Percentiles rank a stretch among this genome's conserved stretches.
Conservation (phyloP, 331 rosid species). For the Cydonia oblonga region DNA sequence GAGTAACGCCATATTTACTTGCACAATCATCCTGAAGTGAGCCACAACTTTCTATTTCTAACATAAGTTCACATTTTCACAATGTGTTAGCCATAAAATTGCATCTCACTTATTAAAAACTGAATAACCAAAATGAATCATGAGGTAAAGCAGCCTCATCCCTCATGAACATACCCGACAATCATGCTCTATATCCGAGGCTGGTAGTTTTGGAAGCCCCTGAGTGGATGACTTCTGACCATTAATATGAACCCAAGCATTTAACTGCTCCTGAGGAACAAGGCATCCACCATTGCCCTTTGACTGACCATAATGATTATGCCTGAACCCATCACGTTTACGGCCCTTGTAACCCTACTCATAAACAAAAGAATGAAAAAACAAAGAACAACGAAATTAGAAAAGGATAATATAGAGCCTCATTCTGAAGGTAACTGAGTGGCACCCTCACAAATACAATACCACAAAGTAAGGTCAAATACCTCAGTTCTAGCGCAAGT, state of each 20-base stretch:
- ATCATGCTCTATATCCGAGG: slow-evolving; percentile 38
- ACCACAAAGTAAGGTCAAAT: slow-evolving; percentile 1
- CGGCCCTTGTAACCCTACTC: slow-evolving; percentile 58
- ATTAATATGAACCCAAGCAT: slow-evolving; percentile 64
- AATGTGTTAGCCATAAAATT: neutral
- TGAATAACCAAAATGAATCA: neutral
- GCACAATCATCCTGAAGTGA: neutral
- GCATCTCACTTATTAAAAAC: neutral
- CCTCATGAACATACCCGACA: slow-evolving; percentile 42
- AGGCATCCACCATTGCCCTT: slow-evolving; percentile 35
- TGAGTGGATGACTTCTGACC: slow-evolving; percentile 33
- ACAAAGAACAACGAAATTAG: neutral
- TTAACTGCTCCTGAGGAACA: slow-evolving; percentile 63
- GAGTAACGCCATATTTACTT: neutral
- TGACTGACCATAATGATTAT: slow-evolving; percentile 10
- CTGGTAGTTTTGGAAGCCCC: slow-evolving; percentile 30
- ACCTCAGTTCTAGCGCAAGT: slow-evolving; percentile 62
- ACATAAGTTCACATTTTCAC: neutral
- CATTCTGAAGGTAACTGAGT: neutral
- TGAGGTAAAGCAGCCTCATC: slow-evolving; percentile 2
- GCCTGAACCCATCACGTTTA: slow-evolving; percentile 39
- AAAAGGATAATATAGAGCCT: neutral
- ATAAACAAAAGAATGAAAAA: neutral
- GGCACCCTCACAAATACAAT: neutral
- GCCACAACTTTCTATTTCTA: neutral